Conservation (phyloP, 208 protist species). For the Strigomonas culicis region DNA sequence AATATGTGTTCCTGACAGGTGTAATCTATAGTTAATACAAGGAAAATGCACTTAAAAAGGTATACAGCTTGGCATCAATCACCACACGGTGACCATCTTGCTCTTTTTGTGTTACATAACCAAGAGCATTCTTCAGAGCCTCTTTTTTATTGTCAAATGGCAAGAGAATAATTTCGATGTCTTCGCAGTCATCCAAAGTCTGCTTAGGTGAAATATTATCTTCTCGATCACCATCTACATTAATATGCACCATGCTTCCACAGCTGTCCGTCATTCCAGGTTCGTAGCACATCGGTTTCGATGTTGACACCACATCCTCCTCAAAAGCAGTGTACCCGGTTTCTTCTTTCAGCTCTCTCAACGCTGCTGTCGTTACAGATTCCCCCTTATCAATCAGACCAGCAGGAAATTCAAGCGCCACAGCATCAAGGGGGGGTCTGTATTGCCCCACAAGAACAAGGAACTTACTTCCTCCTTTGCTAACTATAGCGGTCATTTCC, state of each 20-base stretch:
- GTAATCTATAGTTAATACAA: too few species aligned
- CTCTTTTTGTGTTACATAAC: constrained; percentile 20
- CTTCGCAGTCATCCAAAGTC: constrained; percentile 59
- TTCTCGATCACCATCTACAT: constrained; percentile 38
- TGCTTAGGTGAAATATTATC: constrained; percentile 57
- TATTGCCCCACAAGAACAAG: constrained; percentile 82
- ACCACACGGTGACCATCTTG: constrained; percentile 18
- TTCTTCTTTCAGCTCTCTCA: constrained; percentile 83
- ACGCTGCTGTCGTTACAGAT: constrained; percentile 37
- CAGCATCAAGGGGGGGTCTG: constrained; percentile 63
- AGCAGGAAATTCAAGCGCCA: constrained; percentile 77
- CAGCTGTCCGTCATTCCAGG: constrained; percentile 72
- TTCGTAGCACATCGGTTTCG: constrained; percentile 43
- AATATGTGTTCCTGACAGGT: too few species aligned
- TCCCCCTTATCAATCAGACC: constrained; percentile 74
- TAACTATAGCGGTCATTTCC: constrained; percentile 64
- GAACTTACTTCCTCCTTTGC: constrained; percentile 23
- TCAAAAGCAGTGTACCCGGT: constrained; percentile 59
- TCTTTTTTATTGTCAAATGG: constrained; percentile 28
- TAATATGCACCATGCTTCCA: constrained; percentile 48
- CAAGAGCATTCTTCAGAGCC: constrained; percentile 21
- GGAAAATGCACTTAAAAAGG: constrained; percentile 34
- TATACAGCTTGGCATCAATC: constrained; percentile 70
- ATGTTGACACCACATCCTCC: constrained; percentile 37
- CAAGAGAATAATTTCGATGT: constrained; percentile 76